Evolutionary conservation across 2,329 filamentous ascomycete genomes (phyloP).

Genomic region (Fusarium chlamydosporum): DNA sequence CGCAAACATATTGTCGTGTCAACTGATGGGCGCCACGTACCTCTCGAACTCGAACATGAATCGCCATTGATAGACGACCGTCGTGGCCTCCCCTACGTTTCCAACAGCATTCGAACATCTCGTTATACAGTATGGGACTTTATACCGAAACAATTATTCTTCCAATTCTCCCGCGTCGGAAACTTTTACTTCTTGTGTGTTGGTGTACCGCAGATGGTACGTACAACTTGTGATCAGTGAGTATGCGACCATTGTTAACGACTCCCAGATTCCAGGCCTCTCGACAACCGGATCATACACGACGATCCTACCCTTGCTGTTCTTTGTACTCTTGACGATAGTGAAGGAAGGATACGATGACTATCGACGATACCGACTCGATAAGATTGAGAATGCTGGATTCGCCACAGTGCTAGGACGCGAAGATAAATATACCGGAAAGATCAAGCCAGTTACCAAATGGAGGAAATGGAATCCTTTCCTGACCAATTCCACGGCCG

Average conservation of each 20-base stretch:
- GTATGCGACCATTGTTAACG: slow-evolving; percentile 26
- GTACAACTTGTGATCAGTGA: slow-evolving; percentile 17
- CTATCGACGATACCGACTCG: slow-evolving; percentile 81
- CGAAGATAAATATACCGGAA: slow-evolving; percentile 54
- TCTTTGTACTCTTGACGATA: slow-evolving; percentile 85
- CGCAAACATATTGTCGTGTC: slow-evolving; percentile 78
- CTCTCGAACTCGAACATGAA: slow-evolving; percentile 58
- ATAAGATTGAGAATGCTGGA: slow-evolving; percentile 82
- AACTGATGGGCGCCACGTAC: slow-evolving; percentile 74
- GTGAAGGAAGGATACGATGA: slow-evolving; percentile 91
- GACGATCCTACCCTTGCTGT: slow-evolving; percentile 79
- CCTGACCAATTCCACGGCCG: slow-evolving; percentile 49
- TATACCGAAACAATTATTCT: slow-evolving; percentile 84
- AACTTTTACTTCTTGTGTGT: slow-evolving; percentile 92
- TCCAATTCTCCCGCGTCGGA: slow-evolving; percentile 87
- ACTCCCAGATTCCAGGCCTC: slow-evolving; percentile 71
- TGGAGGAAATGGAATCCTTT: slow-evolving; percentile 55
- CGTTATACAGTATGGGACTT: slow-evolving; percentile 89
- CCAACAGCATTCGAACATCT: slow-evolving; percentile 81
- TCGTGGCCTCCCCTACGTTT: slow-evolving; percentile 65
- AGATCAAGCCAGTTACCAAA: slow-evolving; percentile 42
- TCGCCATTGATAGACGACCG: slow-evolving; percentile 64
- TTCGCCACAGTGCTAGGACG: slow-evolving; percentile 62
- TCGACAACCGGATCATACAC: slow-evolving; percentile 83
- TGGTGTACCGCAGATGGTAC: slow-evolving; percentile 81